phyloP scores from a whole-genome alignment of 2,329 filamentous ascomycete genomes.

The Malbranchea zuffiana region DNA sequence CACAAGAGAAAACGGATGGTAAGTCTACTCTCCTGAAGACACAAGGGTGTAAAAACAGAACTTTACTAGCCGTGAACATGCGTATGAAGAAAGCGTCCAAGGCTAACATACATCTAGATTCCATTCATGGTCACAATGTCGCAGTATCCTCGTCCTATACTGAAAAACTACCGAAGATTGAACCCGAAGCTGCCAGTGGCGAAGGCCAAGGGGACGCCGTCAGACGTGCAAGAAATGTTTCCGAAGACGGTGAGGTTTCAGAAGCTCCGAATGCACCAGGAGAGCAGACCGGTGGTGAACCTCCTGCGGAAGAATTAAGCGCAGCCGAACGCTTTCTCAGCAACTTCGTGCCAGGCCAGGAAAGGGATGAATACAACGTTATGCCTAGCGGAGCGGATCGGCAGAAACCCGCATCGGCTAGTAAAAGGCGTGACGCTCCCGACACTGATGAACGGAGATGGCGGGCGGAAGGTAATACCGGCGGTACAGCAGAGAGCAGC shows the following conservation, averaged over 20 bases:
- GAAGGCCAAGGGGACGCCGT: too few relatives aligned
- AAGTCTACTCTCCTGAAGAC: too few relatives aligned
- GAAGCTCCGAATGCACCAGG: constrained; percentile 13
- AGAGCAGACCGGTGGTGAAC: constrained; percentile 2
- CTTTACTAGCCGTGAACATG: too few relatives aligned
- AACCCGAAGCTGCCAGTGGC: too few relatives aligned
- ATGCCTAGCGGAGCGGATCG: constrained; percentile 8
- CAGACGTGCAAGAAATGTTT: constrained; percentile 19
- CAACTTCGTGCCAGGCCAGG: constrained; percentile 22
- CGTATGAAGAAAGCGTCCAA: too few relatives aligned
- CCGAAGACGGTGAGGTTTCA: constrained; percentile 30
- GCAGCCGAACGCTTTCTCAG: constrained; percentile 32
- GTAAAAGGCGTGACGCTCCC: constrained; percentile 10
- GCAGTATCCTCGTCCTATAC: too few relatives aligned
- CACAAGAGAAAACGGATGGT: too few relatives aligned
- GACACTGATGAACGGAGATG: constrained; percentile 15
- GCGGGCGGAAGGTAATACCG: constrained; percentile 10
- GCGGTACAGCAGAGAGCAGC: constrained; percentile 12
- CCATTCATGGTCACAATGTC: too few relatives aligned
- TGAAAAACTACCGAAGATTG: too few relatives aligned
- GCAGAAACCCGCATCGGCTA: constrained; percentile 6
- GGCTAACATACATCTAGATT: too few relatives aligned
- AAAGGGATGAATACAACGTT: constrained; percentile 11
- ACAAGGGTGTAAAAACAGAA: too few relatives aligned
- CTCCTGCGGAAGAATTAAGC: constrained; percentile 21